Base-by-base conservation (phyloP, 345 rosid genomes). In the Firmiana major region DNA sequence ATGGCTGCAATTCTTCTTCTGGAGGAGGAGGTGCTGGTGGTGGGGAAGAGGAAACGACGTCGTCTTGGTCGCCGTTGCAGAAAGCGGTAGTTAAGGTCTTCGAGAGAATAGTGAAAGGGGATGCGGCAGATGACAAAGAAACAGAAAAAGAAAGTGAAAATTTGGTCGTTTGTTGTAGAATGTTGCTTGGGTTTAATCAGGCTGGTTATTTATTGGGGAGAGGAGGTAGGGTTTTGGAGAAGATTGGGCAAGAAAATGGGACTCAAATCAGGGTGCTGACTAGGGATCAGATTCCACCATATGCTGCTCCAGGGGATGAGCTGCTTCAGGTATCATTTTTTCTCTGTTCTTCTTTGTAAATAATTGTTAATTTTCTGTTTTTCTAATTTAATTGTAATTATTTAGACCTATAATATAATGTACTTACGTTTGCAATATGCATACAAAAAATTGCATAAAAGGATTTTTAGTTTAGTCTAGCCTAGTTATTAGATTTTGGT, bases 31-130 rank as follows among this genome's bases (percentile, higher is more conserved):
- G 64, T 26, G 16, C 4, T 21, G 53, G 26, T 48, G 58, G 26
- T 5, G 60, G 60, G 74, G 74, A 71, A 51, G 59, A 71, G 59
- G 74, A 51, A 48, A 17, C 60, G 4, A 31, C 60, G 11, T 71
- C 45, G 6, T 71, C 43, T 28, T 71, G 74, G 84, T 83, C 89
- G 15, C 81, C 89, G 31, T 90, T 81, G 21, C 89, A 87, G 73
- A 85, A 82, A 79, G 90, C 88, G 73, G 76, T 90, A 21, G 77
- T 86, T 64, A 85, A 88, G 86, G 92, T 89, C 55, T 90, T 89
- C 42, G 97, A 92, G 81, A 83, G 87, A 76, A 81, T 90, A 26
- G 89, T 90, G 80, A 84, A 79, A 53, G 84, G 86, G 70, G 93
- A 87, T 16, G 89, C 83, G 21, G 78, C 69, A 16, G 76, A 57